phyloP scores from a whole-genome alignment of 2,329 filamentous ascomycete genomes.

The Arthroderma sp. region DNA sequence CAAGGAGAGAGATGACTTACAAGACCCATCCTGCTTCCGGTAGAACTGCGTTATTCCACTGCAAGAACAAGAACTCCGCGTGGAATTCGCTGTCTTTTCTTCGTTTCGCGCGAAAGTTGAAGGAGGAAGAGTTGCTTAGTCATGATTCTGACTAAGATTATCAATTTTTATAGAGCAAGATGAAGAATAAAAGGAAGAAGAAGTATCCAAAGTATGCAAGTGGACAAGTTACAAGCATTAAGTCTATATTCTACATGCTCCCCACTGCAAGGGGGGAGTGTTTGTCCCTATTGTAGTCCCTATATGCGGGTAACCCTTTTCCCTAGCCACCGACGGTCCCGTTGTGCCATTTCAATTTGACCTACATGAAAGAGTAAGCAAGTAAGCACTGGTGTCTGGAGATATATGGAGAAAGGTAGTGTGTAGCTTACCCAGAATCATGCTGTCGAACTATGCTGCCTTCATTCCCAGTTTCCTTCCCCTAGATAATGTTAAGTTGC shows the following conservation, averaged over 20 bases:
- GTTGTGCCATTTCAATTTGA: not conserved
- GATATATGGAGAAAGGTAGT: not conserved
- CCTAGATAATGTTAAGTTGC: conserved; percentile 32
- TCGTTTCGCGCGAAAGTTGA: not conserved
- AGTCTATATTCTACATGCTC: conserved; percentile 6
- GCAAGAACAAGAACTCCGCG: not conserved
- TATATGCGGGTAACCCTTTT: not conserved
- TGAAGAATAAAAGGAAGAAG: not conserved
- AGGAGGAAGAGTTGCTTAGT: not conserved
- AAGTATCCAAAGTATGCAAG: not conserved
- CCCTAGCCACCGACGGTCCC: not conserved
- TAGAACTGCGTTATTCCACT: not conserved
- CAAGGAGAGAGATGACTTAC: not conserved
- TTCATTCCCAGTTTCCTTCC: conserved; percentile 54
- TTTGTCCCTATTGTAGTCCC: not conserved
- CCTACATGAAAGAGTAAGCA: not conserved
- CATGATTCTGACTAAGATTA: not conserved
- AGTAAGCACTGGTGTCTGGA: not conserved
- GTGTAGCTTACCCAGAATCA: conserved; percentile 54
- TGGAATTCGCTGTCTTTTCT: not conserved
- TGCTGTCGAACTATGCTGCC: conserved; percentile 60
- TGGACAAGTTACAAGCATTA: not conserved
- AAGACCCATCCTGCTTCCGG: not conserved
- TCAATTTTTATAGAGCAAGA: not conserved
- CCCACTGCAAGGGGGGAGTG: not conserved